A percentile compares a stretch with the other conserved stretches of the same genome.
phyloP scores from a whole-genome alignment of 1,139 yeast genomes.

The Pichia sp. region DNA sequence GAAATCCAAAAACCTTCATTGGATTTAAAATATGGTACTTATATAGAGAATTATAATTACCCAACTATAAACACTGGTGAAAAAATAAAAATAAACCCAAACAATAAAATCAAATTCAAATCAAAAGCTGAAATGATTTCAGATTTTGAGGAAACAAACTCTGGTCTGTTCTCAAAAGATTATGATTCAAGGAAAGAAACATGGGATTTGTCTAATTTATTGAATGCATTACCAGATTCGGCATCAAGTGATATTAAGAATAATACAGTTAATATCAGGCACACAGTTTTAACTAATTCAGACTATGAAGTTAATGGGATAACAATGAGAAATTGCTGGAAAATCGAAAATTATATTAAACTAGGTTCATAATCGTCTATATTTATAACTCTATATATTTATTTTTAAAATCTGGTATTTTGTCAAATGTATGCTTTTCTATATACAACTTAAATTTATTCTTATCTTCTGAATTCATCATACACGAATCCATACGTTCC shows the following conservation, averaged over 20 bases:
- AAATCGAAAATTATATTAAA: constrained; percentile 4
- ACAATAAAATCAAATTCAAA: constrained; percentile 1
- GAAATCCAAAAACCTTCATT: constrained; percentile 6
- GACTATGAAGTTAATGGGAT: constrained; percentile 2
- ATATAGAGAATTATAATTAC: constrained; percentile 5
- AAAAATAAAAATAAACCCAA: too few species aligned
- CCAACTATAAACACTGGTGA: not conserved
- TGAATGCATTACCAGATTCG: not conserved
- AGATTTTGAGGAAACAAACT: constrained; percentile 10
- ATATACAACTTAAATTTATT: not conserved
- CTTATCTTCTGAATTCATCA: constrained; percentile 8
- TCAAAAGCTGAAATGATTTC: constrained; percentile 5
- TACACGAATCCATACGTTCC: constrained; percentile 11
- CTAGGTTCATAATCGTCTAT: too few species aligned
- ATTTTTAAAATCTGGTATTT: not conserved
- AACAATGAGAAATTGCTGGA: constrained; percentile 8
- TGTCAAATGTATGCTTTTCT: not conserved
- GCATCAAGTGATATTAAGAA: too few species aligned
- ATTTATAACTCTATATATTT: too few species aligned
- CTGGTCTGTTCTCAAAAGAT: constrained; percentile 12
- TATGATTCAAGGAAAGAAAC: constrained; percentile 1
- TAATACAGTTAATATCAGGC: not conserved
- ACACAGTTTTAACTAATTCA: not conserved
- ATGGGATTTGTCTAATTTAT: not conserved
- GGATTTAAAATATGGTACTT: constrained; percentile 1